Evolutionary conservation across 1,139 yeast genomes (phyloP).

Genomic region (Yamadazyma diddensiae): DNA sequence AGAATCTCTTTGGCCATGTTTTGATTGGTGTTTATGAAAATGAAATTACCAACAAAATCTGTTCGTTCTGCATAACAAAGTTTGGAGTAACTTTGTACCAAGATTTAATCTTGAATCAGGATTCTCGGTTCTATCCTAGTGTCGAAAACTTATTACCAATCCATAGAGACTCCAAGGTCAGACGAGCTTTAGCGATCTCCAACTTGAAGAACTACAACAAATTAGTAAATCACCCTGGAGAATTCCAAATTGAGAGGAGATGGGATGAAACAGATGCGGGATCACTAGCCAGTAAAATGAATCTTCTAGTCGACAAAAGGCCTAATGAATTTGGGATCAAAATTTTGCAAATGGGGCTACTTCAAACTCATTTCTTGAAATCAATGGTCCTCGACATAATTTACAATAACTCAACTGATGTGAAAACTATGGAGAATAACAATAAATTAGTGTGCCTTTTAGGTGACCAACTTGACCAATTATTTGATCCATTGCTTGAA

Average conservation of each 20-base stretch:
- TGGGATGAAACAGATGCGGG: slow-evolving; percentile 87
- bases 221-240: slow-evolving; percentile 26
- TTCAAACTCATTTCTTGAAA: slow-evolving; percentile 52
- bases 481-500: slow-evolving; percentile 86
- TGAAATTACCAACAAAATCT: slow-evolving; percentile 42
- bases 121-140: slow-evolving; percentile 76
- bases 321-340: slow-evolving; percentile 59
- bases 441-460: slow-evolving; percentile 69
- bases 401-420: slow-evolving; percentile 42
- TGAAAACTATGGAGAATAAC: slow-evolving; percentile 49
- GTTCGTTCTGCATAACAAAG: slow-evolving; percentile 62
- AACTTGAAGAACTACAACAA: slow-evolving; percentile 65
- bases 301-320: slow-evolving; percentile 42
- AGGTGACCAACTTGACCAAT: slow-evolving; percentile 83
- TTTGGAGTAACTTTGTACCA: slow-evolving; percentile 67
- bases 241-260: slow-evolving; percentile 18
- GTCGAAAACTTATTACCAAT: slow-evolving; percentile 61
- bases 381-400: slow-evolving; percentile 71
- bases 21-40: slow-evolving; percentile 54
- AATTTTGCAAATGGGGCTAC: slow-evolving; percentile 52
- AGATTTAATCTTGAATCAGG: slow-evolving; percentile 55
- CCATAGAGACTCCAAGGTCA: slow-evolving; percentile 54
- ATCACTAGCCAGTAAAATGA: slow-evolving; percentile 60
- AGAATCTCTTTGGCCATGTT: slow-evolving; percentile 48
- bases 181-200: slow-evolving; percentile 76